Conservation (phyloP, 2,329 filamentous ascomycete species). For the Aspergillus hortae region DNA sequence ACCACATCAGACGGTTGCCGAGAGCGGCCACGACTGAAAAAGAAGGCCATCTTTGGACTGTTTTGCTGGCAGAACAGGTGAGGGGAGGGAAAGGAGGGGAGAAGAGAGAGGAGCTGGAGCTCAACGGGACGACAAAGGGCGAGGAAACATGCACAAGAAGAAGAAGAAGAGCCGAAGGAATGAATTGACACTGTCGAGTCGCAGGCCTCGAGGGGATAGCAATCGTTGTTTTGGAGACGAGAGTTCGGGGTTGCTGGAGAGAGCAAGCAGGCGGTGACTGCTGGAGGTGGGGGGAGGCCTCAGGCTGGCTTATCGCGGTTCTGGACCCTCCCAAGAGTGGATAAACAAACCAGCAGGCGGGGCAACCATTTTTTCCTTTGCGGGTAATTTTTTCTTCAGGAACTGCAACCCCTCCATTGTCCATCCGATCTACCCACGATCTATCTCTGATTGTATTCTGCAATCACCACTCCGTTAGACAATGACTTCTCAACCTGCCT, state of each 20-base stretch:
- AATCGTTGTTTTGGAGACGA: background rate
- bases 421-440: background rate
- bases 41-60: slow-evolving; percentile 59
- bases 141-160: background rate
- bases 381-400: background rate
- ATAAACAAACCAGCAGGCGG: slow-evolving; percentile 21
- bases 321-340: slow-evolving; percentile 13
- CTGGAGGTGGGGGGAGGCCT: slow-evolving; percentile 17
- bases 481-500: slow-evolving; percentile 23
- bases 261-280: slow-evolving; percentile 17
- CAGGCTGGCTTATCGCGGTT: slow-evolving; percentile 12
- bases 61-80: slow-evolving; percentile 2
- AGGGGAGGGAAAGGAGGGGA: background rate
- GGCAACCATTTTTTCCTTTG: slow-evolving; percentile 14
- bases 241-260: background rate
- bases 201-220: background rate
- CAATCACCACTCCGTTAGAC: background rate
- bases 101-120: slow-evolving; percentile 8
- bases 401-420: too few species aligned
- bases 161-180: background rate
- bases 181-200: background rate
- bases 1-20: slow-evolving; percentile 62
- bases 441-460: background rate
- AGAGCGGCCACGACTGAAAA: slow-evolving; percentile 61
- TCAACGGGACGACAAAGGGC: background rate